Conservation (phyloP, 768 basidiomycete species). For the Tricholoma flavovirens region DNA sequence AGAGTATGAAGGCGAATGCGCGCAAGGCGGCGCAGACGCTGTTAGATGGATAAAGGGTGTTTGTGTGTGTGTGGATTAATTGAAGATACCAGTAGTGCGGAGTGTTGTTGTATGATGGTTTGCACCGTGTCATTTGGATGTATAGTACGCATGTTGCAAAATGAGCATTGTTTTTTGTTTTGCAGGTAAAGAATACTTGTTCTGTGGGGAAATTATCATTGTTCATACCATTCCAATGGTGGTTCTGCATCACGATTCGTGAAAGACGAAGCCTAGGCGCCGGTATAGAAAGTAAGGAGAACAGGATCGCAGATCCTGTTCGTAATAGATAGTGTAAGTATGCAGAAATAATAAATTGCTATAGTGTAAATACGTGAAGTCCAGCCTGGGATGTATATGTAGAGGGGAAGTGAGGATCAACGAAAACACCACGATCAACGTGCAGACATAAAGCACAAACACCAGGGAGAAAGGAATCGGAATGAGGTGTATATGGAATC, state of each 20-base stretch:
- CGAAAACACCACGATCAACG: background rate
- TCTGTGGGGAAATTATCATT: no score
- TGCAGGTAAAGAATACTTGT: no score
- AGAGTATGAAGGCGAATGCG: constrained; percentile 69
- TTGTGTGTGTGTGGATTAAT: background rate
- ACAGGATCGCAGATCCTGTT: no score
- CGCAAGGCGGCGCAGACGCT: constrained; percentile 68
- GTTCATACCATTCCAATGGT: no score
- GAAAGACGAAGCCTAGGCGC: no score
- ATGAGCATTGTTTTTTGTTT: background rate
- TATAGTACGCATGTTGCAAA: background rate
- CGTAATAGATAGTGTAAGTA: no score
- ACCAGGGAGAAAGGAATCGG: background rate
- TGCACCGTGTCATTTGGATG: background rate
- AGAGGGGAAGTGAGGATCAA: background rate
- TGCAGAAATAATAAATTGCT: no score
- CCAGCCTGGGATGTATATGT: no score
- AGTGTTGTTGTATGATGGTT: background rate
- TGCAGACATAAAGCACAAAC: background rate
- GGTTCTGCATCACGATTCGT: no score
- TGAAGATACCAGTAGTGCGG: no score
- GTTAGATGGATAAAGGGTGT: constrained; percentile 20
- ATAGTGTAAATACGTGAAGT: no score
- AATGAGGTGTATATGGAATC: background rate
- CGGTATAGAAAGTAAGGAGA: no score